Percentiles rank a stretch among this genome's conserved stretches.
These are phyloP conservation scores for Zygnema circumcarinatum DNA, from an alignment of 139 green algal species.

Conservation along the genomic window DNA sequence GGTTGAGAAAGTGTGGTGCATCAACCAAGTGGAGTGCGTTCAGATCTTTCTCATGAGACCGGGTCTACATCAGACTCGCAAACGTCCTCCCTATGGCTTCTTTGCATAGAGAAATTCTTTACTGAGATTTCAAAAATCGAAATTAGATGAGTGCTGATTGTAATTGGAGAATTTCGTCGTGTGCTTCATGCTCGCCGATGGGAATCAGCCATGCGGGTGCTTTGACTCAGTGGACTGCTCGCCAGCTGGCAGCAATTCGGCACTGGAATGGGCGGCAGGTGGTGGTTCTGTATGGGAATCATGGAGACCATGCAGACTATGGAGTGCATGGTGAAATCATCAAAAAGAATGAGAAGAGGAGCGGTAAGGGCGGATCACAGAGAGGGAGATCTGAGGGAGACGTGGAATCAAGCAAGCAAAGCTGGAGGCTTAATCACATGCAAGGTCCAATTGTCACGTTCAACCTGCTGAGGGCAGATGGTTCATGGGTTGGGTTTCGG, in stretches of 20 bases:
- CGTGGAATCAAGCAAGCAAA: not conserved
- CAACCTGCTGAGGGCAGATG: conserved; percentile 78
- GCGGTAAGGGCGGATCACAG: not conserved
- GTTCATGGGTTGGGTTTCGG: conserved; percentile 76
- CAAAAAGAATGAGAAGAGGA: not conserved
- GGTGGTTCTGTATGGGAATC: conserved; percentile 73
- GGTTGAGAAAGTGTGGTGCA: not conserved
- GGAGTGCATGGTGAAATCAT: not conserved
- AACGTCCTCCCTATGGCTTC: no score
- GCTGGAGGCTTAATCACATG: conserved; percentile 19
- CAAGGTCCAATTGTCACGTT: conserved; percentile 85
- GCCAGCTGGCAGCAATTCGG: conserved; percentile 65
- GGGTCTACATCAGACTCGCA: no score
- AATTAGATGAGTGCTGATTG: no score
- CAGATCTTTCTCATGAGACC: no score
- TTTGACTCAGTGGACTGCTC: conserved; percentile 10
- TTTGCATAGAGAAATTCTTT: no score
- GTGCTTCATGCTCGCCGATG: no score
- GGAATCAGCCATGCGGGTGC: not conserved
- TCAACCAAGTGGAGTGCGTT: not conserved
- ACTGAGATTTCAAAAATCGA: no score
- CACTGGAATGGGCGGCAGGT: conserved; percentile 72
- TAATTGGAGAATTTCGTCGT: no score
- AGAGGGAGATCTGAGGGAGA: not conserved
- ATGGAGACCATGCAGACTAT: conserved; percentile 30